Conservation (phyloP, 805 yeast genomes). For the Saturnispora diversa region DNA sequence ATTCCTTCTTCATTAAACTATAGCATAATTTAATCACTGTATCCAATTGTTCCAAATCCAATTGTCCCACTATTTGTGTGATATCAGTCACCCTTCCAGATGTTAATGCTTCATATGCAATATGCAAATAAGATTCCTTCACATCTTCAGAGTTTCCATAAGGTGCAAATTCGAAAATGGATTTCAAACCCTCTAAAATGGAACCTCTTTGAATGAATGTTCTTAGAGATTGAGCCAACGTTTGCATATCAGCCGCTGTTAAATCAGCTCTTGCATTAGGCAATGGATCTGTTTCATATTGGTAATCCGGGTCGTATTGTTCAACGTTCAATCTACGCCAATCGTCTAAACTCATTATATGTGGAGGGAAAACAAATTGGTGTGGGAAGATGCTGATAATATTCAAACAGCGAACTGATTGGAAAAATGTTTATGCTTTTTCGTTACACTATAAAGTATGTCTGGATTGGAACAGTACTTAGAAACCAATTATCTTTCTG, state of each 20-base stretch:
- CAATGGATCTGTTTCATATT: constrained; percentile 24
- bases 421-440: neutral
- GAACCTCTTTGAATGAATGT: constrained; percentile 63
- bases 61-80: constrained; percentile 46
- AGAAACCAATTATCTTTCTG: constrained; percentile 7
- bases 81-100: constrained; percentile 65
- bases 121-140: constrained; percentile 42
- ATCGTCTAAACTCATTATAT: constrained; percentile 42
- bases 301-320: constrained; percentile 76
- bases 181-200: constrained; percentile 53
- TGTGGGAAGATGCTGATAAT: neutral
- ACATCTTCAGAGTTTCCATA: constrained; percentile 62
- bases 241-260: constrained; percentile 45
- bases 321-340: constrained; percentile 96
- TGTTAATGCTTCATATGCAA: constrained; percentile 65
- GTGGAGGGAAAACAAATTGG: no score
- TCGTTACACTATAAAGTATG: neutral
- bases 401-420: neutral
- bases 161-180: constrained; percentile 68
- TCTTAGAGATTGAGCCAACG: constrained; percentile 51
- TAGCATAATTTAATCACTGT: constrained; percentile 76
- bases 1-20: constrained; percentile 70
- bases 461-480: constrained; percentile 7
- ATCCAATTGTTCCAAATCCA: constrained; percentile 62
- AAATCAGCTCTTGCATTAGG: constrained; percentile 37